These are phyloP conservation scores for Forsythia suspensa DNA, from an alignment of 257 asterid species.

Conservation along the genomic window DNA sequence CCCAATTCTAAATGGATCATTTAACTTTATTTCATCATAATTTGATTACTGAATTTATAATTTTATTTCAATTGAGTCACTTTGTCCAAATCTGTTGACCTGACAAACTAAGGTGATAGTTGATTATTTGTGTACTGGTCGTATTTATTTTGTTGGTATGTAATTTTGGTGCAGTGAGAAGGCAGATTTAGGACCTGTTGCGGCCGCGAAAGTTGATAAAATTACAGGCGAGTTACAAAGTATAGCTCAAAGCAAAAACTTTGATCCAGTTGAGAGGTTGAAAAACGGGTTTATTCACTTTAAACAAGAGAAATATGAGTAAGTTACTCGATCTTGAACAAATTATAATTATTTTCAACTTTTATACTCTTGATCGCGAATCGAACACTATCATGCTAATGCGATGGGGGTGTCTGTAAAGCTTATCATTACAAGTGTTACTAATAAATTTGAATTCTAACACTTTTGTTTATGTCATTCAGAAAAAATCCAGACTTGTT, in stretches of 20 bases:
- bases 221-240: constrained; percentile 65
- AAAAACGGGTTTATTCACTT: constrained; percentile 77
- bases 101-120: background rate
- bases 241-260: constrained; percentile 30
- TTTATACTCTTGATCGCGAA: background rate
- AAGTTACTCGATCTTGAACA: constrained; percentile 13
- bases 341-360: too few relatives aligned
- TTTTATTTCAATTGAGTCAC: background rate
- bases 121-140: background rate
- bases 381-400: too few relatives aligned
- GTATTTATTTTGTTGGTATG: background rate
- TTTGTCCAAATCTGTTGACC: background rate
- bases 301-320: constrained; percentile 90
- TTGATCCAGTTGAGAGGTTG: constrained; percentile 49
- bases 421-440: background rate
- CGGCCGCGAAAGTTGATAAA: constrained; percentile 65
- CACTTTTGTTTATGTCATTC: constrained; percentile 10
- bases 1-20: too few relatives aligned
- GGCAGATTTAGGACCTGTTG: constrained; percentile 70
- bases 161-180: constrained; percentile 59
- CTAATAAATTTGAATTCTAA: constrained; percentile 1
- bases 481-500: constrained; percentile 70
- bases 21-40: too few relatives aligned
- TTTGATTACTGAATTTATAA: too few relatives aligned
- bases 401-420: too few relatives aligned